Evolutionary conservation across 2,329 filamentous ascomycete genomes (phyloP).

Genomic region (Pseudogymnoascus sp.): DNA sequence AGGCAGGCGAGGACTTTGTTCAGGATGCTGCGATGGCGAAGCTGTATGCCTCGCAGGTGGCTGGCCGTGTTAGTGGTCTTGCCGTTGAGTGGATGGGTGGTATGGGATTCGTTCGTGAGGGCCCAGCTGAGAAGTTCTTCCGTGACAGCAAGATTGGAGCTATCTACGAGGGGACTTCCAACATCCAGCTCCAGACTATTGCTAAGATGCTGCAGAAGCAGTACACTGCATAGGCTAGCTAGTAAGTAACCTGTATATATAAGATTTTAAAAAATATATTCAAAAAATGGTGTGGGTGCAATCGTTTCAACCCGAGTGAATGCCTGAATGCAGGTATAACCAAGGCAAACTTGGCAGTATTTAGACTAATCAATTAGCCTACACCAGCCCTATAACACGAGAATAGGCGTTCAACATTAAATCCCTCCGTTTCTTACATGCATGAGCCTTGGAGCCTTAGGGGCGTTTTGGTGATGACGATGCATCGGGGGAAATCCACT

Average conservation of each 20-base stretch:
- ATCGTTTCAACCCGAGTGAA: not conserved
- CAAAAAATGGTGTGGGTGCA: not conserved
- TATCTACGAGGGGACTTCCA: constrained; percentile 89
- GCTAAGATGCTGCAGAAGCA: constrained; percentile 61
- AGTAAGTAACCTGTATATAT: not conserved
- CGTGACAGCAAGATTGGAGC: constrained; percentile 97
- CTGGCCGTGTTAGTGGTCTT: constrained; percentile 71
- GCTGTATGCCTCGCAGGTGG: constrained; percentile 87
- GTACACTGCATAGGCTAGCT: constrained; percentile 45
- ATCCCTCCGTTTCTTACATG: constrained; percentile 1
- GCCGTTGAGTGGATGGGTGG: constrained; percentile 99
- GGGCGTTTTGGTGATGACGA: not conserved
- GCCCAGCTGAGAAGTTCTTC: constrained; percentile 95
- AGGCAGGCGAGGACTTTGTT: constrained; percentile 91
- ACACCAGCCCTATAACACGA: not conserved
- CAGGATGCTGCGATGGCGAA: constrained; percentile 97
- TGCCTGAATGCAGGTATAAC: not conserved
- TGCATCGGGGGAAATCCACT: constrained; percentile 1
- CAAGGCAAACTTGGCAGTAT: not conserved
- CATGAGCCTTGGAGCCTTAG: not conserved
- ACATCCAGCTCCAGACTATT: constrained; percentile 65
- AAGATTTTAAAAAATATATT: not conserved
- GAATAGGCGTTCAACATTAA: not conserved
- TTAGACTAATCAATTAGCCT: not conserved
- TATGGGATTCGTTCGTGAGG: constrained; percentile 96